These are phyloP conservation scores for Trametes hirsuta DNA, from an alignment of 1,284 basidiomycete species.

Conservation along the genomic window DNA sequence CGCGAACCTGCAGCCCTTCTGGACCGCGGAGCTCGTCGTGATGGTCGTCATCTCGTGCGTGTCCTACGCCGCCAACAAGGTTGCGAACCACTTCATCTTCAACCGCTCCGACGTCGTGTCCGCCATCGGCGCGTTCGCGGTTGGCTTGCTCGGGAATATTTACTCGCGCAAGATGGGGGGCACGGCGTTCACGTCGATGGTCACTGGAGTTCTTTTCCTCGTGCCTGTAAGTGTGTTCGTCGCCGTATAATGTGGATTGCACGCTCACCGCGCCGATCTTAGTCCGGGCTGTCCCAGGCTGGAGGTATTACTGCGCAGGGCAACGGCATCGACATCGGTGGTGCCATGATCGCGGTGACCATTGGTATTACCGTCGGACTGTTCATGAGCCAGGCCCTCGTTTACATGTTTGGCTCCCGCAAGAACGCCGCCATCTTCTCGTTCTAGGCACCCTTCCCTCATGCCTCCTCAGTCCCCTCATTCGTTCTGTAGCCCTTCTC, in stretches of 20 bases:
- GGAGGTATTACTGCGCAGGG: conserved; percentile 77
- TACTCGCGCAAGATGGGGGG: conserved; percentile 88
- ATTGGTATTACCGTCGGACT: conserved; percentile 92
- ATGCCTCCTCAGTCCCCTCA: neutral
- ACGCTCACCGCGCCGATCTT: conserved; percentile 7
- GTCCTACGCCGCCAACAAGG: conserved; percentile 77
- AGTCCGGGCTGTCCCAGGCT: conserved; percentile 87
- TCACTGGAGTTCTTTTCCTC: conserved; percentile 83
- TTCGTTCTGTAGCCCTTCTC: neutral
- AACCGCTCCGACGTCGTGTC: conserved; percentile 84
- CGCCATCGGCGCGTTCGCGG: conserved; percentile 86
- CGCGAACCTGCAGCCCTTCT: conserved; percentile 77
- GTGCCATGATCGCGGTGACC: conserved; percentile 86
- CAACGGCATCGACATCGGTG: conserved; percentile 74
- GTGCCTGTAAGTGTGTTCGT: conserved; percentile 65
- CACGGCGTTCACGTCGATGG: conserved; percentile 89
- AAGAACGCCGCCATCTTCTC: conserved; percentile 87
- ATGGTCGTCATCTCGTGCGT: conserved; percentile 88
- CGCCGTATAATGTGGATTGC: conserved; percentile 2
- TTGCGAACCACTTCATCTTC: conserved; percentile 85
- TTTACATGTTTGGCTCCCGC: conserved; percentile 83
- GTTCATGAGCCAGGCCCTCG: conserved; percentile 85
- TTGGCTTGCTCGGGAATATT: conserved; percentile 80
- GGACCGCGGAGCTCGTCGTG: conserved; percentile 71
- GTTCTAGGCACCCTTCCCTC: conserved; percentile 47